Conservation (phyloP, 169 alveolate genomes). For the Ichthyophthirius multifiliis region DNA sequence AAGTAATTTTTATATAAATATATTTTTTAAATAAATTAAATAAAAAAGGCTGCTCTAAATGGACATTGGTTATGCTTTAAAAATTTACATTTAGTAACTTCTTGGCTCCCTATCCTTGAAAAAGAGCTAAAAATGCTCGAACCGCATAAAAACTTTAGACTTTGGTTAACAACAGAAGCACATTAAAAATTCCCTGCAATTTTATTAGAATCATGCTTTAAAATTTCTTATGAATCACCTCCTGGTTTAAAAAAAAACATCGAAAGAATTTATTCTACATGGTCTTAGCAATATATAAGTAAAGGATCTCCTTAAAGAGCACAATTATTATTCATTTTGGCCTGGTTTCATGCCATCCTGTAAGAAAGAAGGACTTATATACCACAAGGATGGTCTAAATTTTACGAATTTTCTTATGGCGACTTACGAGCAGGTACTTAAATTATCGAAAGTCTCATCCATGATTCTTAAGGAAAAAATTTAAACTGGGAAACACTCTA, state of each 20-base stretch:
- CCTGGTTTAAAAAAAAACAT: constrained; percentile 92
- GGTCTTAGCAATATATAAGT: constrained; percentile 71
- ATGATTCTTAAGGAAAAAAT: constrained; percentile 7
- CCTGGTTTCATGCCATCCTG: constrained; percentile 91
- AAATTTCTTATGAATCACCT: constrained; percentile 92
- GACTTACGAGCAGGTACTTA: constrained; percentile 68
- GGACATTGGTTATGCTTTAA: constrained; percentile 93
- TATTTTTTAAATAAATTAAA: too few species aligned
- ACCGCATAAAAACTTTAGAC: constrained; percentile 86
- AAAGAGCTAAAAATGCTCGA: constrained; percentile 80
- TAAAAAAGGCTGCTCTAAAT: constrained; percentile 57
- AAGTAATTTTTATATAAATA: too few species aligned
- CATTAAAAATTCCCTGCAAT: constrained; percentile 90
- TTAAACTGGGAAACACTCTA: constrained; percentile 83
- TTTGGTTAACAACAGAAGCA: constrained; percentile 92
- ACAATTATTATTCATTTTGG: constrained; percentile 84
- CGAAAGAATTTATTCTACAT: constrained; percentile 81
- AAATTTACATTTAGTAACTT: constrained; percentile 90
- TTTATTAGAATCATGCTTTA: constrained; percentile 84
- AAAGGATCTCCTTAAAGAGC: constrained; percentile 59
- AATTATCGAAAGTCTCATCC: constrained; percentile 34
- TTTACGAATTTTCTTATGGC: constrained; percentile 91
- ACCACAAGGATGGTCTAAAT: constrained; percentile 94
- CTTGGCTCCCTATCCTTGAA: constrained; percentile 90
- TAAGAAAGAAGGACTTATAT: constrained; percentile 91